Base-by-base conservation (phyloP, 2,329 filamentous ascomycete species). In the Pseudonectria foliicola region DNA sequence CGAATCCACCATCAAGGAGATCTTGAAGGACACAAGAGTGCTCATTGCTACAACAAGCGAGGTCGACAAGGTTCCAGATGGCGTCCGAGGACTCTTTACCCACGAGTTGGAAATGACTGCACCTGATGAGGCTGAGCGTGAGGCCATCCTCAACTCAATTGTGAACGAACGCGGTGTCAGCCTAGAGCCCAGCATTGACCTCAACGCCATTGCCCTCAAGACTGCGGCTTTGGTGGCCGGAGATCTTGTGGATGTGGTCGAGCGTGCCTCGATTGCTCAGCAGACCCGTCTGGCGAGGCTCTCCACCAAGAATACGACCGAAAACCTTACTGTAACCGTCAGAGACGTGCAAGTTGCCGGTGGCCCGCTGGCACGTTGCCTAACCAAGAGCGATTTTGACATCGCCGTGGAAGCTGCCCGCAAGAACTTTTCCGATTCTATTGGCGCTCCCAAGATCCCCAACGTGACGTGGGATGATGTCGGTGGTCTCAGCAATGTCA, bases 391-490 rank as follows among this genome's bases (percentile, higher is more conserved):
- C 3, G 92, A 98, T 59, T 90, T 96, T 46, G 88, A 95, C 35
- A 66, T 81, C n/a, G 92, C 92, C 0, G 90, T 98, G 4, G 90
- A 96, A 40, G 87, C 89, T 6, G 92, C 92, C 1, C 80, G 92
- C 35, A 95, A 95, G 71, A 96, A 95, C 62, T 98, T 98, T 57
- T 90, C 92, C 6, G 92, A 96, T 59, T 83, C 90, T 0, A 98
- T 98, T 45, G 92, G 92, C 15, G 92, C 92, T 5, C 92, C 92
- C 3, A 96, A 96, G 71, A 96, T 96, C 43, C 92, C 90, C 6
- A 95, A 95, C 44, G 92, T 98, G 6, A 82, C 82, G 14, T 98
- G 90, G 90, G 83, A 90, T 48, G 90, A 98, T 57, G 90, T 98
- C 13, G 90, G 90, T 59, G 90, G 92, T 32, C 71, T 96, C 23